Evolutionary conservation across 148 eudicot genomes (phyloP).

Genomic region (Dysphania ambrosioides): DNA sequence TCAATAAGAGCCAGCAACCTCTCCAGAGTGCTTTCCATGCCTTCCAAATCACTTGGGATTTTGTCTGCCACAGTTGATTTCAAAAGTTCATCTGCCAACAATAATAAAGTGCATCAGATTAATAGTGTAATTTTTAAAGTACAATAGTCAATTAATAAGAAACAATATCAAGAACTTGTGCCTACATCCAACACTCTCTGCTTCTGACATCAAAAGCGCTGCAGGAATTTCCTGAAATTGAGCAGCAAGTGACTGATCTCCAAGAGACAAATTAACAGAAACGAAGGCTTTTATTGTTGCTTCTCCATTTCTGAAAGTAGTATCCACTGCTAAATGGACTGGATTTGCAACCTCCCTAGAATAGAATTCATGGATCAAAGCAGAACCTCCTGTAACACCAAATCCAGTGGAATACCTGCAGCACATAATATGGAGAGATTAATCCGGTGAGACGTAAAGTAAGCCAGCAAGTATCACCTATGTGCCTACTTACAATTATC

Average conservation of each 20-base stretch:
- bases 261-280: conserved; percentile 71
- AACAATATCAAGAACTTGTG: conserved; percentile 11
- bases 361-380: conserved; percentile 84
- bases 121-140: background rate
- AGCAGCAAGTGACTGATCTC: conserved; percentile 86
- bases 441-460: background rate
- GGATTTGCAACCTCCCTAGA: conserved; percentile 79
- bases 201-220: conserved; percentile 81
- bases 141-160: background rate
- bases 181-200: conserved; percentile 96
- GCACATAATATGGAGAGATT: background rate
- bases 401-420: conserved; percentile 95
- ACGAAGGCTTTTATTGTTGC: conserved; percentile 78
- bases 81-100: conserved; percentile 71
- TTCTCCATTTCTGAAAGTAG: conserved; percentile 67
- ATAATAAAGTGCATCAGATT: conserved; percentile 8
- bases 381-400: conserved; percentile 90
- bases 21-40: conserved; percentile 85
- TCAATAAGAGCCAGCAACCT: conserved; percentile 70
- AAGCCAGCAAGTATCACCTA: background rate
- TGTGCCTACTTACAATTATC: background rate
- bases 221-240: conserved; percentile 94
- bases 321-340: conserved; percentile 79
- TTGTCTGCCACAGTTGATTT: conserved; percentile 82
- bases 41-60: conserved; percentile 89